phyloP scores from a whole-genome alignment of 2,329 filamentous ascomycete species.

The Lasiodiplodia sp. region DNA sequence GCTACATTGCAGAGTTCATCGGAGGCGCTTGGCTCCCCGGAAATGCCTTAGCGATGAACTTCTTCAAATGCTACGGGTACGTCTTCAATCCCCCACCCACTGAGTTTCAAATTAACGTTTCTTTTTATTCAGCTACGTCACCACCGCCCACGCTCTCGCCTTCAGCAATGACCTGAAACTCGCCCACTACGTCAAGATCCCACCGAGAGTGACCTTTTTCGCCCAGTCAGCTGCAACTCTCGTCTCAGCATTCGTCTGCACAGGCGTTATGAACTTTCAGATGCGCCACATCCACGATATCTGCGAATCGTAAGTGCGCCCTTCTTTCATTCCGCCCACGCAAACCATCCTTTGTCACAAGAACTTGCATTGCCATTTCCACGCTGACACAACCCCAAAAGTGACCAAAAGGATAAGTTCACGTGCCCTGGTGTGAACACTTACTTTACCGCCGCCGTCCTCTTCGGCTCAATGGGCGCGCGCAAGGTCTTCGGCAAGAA shows the following conservation, averaged over 20 bases:
- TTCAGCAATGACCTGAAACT: constrained; percentile 43
- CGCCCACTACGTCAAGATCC: constrained; percentile 62
- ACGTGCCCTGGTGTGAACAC: constrained; percentile 65
- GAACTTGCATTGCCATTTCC: too few relatives aligned
- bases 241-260: constrained; percentile 71
- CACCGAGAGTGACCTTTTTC: constrained; percentile 73
- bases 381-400: not conserved
- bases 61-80: constrained; percentile 34
- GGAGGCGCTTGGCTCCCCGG: constrained; percentile 31
- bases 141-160: constrained; percentile 31
- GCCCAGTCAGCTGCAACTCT: constrained; percentile 71
- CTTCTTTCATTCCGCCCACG: not conserved
- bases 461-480: constrained; percentile 74
- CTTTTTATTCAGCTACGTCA: constrained; percentile 27
- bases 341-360: too few relatives aligned
- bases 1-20: constrained; percentile 59
- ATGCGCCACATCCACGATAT: constrained; percentile 66
- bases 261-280: constrained; percentile 67
- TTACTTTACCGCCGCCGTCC: constrained; percentile 69
- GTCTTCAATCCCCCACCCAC: not conserved
- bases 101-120: not conserved
- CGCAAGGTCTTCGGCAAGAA: constrained; percentile 70
- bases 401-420: constrained; percentile 49
- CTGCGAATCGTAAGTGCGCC: constrained; percentile 55
- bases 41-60: constrained; percentile 32